Base-by-base conservation (phyloP, 2,329 filamentous ascomycete genomes). In the Fusarium transvaalense region DNA sequence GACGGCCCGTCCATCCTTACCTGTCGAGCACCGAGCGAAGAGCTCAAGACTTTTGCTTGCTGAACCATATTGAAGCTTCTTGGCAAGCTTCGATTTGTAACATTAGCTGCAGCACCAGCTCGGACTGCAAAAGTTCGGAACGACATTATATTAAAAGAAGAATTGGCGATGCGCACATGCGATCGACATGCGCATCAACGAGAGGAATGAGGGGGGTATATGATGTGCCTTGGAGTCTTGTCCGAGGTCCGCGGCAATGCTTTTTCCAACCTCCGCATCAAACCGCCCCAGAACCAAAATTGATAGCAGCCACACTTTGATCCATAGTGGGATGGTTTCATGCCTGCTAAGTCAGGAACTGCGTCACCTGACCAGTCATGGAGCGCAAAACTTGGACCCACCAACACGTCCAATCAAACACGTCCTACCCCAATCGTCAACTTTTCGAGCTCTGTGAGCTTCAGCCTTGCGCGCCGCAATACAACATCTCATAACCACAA, bases 21-120 rank as follows among this genome's bases (percentile, higher is more conserved):
- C 65, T 74, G 71, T 71, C 75, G 76, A 64, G 72, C 68, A 37
- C 76, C 82, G 71, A 88, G 83, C 53, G 85, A 85, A 70, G 89
- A 84, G 78, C 87, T 86, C 76, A 85, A 81, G 70, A 94, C 85
- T 80, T 92, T 95, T 66, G 92, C 92, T 83, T 89, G 89, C 69
- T 97, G 85, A 78, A 93, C 93, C 93, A 97, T 97, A 66, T 79
- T 78, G 76, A 82, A 76, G 70, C 75, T 78, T 67, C 75, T 78
- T 78, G 77, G 77, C 69, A 79, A 82, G 77, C 81, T 78, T 64
- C 79, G 76, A 73, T 79, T 75, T 73, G 81, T 76, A 77, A 81
- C 76, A 73, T 80, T 78, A 69, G 82, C 83, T 74, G 83, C 83
- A 71, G 81, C 78, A 75, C 83, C 84, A 80, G 86, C 86, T 78